Conservation (phyloP, 495 filamentous ascomycete genomes). For the Massariosphaeria phaeospora region DNA sequence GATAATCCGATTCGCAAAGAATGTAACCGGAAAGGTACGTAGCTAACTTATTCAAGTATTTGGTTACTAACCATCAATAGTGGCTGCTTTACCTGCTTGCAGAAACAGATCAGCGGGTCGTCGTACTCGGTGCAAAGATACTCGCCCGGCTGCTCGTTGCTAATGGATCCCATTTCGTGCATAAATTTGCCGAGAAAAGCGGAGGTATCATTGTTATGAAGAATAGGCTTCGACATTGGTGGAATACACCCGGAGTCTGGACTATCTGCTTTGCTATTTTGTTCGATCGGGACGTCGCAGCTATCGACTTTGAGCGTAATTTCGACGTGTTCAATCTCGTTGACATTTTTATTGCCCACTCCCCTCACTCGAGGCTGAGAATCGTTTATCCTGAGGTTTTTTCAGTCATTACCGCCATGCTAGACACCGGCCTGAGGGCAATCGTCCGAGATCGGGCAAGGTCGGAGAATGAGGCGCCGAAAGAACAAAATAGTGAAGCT, state of each 20-base stretch:
- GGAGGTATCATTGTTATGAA: constrained; percentile 83
- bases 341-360: constrained; percentile 57
- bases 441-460: constrained; percentile 58
- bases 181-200: constrained; percentile 77
- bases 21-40: constrained; percentile 89
- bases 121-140: constrained; percentile 77
- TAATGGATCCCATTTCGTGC: constrained; percentile 71
- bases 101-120: constrained; percentile 77
- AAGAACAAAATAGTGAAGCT: constrained; percentile 4
- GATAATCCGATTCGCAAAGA: constrained; percentile 84
- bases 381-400: constrained; percentile 75
- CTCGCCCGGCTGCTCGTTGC: constrained; percentile 77
- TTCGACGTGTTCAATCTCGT: constrained; percentile 70
- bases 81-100: constrained; percentile 93
- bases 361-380: constrained; percentile 48
- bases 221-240: constrained; percentile 76
- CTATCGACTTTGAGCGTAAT: constrained; percentile 64
- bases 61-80: constrained; percentile 44
- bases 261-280: constrained; percentile 83
- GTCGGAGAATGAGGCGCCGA: constrained; percentile 36
- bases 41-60: constrained; percentile 2
- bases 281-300: constrained; percentile 74
- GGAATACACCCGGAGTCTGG: constrained; percentile 82
- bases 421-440: constrained; percentile 71
- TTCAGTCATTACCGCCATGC: constrained; percentile 77